phyloP scores from a whole-genome alignment of 2,329 filamentous ascomycete species.

The Didymella sp. region DNA sequence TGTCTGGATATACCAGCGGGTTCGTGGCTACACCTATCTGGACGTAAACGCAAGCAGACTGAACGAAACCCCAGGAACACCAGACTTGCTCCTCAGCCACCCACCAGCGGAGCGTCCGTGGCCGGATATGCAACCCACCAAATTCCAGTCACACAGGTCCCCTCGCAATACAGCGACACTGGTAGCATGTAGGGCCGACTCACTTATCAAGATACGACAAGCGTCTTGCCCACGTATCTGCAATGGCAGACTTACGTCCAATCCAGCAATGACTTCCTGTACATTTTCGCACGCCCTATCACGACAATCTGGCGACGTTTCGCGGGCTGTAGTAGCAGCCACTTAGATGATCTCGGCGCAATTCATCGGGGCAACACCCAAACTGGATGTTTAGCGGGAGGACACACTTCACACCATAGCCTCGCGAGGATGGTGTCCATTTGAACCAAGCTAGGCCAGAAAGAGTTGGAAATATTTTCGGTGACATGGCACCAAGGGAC shows the following conservation, averaged over 20 bases:
- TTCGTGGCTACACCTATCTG: slow-evolving; percentile 54
- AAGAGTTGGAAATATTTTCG: slow-evolving; percentile 9
- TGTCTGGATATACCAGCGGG: slow-evolving; percentile 53
- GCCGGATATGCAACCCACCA: slow-evolving; percentile 27
- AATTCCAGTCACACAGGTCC: slow-evolving; percentile 26
- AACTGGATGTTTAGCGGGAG: slow-evolving; percentile 11
- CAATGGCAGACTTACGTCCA: slow-evolving; percentile 1
- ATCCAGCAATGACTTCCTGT: slow-evolving; percentile 10
- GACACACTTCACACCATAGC: slow-evolving; percentile 6
- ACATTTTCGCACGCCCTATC: slow-evolving; percentile 7
- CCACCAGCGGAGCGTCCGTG: slow-evolving; percentile 29
- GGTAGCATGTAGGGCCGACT: slow-evolving; percentile 21
- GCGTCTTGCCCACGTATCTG: not conserved
- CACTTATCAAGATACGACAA: not conserved
- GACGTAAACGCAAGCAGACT: slow-evolving; percentile 51
- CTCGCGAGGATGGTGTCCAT: slow-evolving; percentile 9
- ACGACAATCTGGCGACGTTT: slow-evolving; percentile 5
- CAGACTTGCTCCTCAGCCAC: slow-evolving; percentile 38
- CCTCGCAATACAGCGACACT: slow-evolving; percentile 31
- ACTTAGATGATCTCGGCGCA: slow-evolving; percentile 13
- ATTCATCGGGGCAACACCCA: slow-evolving; percentile 10
- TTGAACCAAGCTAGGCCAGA: slow-evolving; percentile 8
- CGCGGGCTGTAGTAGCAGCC: slow-evolving; percentile 11
- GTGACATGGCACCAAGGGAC: slow-evolving; percentile 13
- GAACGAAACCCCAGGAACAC: slow-evolving; percentile 52